Base-by-base conservation (phyloP, 1,284 basidiomycete species). In the Cutaneotrichosporon sp. region DNA sequence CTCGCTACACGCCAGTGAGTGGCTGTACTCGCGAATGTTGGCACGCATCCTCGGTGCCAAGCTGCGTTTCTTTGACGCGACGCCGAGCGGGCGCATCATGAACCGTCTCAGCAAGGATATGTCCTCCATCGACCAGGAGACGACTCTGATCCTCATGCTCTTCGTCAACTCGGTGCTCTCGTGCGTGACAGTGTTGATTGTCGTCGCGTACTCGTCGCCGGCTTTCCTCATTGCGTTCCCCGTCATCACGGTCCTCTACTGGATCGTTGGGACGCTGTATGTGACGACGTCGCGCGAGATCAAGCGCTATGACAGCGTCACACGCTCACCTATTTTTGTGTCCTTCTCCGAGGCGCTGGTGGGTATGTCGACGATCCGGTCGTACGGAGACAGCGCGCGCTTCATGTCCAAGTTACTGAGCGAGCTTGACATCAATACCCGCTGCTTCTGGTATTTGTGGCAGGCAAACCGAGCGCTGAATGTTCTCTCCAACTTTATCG, bases 321-420 rank as follows among this genome's bases (percentile, higher is more conserved):
- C 82, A 30, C 82, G 84, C 65, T 84, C 83, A 21, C 85, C 85
- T 18, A 82, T 86, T 64, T 85, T 85, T 61, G 82, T 83, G n/a
- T 82, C 80, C 62, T 86, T 86, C 73, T 73, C 76, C 21, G 80
- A 81, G 62, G 77, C 74, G 16, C 70, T 81, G 14, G 75, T 78
- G 5, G 84, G 84, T 22, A 82, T 84, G 65, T 76, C 79, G 0
- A 83, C 82, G 0, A 82, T 86, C 46, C 77, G 85, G 32, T 82
- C 84, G 0, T 85, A 83, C 62, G 83, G 82, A 56, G 84, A 84
- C 60, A 76, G 77, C 21, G 76, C 79, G 5, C 75, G 83, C 10
- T 84, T 84, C 73, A 77, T 81, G 53, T 64, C 75, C 31, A 79
- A 82, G 60, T 70, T 83, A 22, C 76, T 83, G 66, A 60, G 75